A percentile compares a stretch with the other conserved stretches of the same genome.
Evolutionary conservation across 345 rosid species (phyloP).

Genomic region (Hibiscus mutabilis): DNA sequence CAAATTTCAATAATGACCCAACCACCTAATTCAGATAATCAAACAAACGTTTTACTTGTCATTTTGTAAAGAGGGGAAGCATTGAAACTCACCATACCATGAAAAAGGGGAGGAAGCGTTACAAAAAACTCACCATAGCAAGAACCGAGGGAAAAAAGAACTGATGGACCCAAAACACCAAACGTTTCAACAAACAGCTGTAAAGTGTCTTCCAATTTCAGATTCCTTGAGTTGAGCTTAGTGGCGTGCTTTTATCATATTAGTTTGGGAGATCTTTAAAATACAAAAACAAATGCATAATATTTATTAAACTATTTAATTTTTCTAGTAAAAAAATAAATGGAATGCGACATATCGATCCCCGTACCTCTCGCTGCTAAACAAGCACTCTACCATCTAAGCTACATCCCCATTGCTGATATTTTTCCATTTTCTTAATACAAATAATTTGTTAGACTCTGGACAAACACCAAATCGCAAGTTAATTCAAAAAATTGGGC

Average conservation of each 20-base stretch:
- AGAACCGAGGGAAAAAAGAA: neutral
- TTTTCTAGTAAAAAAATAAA: too few relatives aligned
- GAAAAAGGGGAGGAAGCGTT: neutral
- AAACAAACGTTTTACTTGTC: neutral
- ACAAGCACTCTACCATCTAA: constrained; percentile 93
- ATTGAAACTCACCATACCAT: neutral
- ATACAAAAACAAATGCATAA: too few relatives aligned
- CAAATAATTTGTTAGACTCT: too few relatives aligned
- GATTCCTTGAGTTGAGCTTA: neutral
- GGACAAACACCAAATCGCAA: too few relatives aligned
- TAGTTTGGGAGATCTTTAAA: too few relatives aligned
- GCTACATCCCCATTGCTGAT: constrained; percentile 35
- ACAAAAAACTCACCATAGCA: neutral
- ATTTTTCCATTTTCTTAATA: too few relatives aligned
- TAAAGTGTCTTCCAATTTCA: neutral
- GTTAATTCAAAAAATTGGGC: too few relatives aligned
- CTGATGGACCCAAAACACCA: neutral
- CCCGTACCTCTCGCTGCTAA: constrained; percentile 93
- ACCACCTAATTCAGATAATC: neutral
- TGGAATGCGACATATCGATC: constrained; percentile 89
- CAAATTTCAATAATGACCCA: neutral
- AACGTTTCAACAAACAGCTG: neutral
- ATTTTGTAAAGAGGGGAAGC: neutral
- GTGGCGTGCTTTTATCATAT: too few relatives aligned
- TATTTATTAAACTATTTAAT: too few relatives aligned